Conservation (phyloP, 371 early-diverging fungal species). For the Haplosporangium sp. region DNA sequence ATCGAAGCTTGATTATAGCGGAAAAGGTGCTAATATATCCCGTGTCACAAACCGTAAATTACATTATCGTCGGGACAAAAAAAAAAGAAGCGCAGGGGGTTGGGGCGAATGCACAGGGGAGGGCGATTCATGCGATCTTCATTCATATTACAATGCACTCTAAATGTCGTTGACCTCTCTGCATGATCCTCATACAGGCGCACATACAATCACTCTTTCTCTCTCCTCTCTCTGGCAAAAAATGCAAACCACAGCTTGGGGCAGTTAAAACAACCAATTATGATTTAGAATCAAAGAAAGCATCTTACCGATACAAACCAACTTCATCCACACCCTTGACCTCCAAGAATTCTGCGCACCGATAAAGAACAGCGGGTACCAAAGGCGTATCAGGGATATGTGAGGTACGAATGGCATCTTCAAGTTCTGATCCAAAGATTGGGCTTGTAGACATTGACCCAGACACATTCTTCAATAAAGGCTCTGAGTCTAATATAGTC, state of each 20-base stretch:
- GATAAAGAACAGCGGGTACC: slow-evolving; percentile 50
- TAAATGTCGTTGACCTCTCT: slow-evolving; percentile 5
- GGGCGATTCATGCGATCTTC: slow-evolving; percentile 11
- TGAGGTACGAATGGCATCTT: slow-evolving; percentile 40
- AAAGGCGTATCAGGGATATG: slow-evolving; percentile 43
- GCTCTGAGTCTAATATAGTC: slow-evolving; percentile 40
- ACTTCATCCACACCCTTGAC: slow-evolving; percentile 50
- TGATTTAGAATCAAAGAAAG: neutral
- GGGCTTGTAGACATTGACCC: slow-evolving; percentile 9
- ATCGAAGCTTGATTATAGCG: neutral
- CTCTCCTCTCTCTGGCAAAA: neutral
- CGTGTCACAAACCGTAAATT: slow-evolving; percentile 29
- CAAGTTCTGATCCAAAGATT: slow-evolving; percentile 45
- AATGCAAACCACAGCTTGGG: neutral
- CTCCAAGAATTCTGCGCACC: slow-evolving; percentile 52
- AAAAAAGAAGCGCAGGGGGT: slow-evolving; percentile 1
- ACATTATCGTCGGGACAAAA: slow-evolving; percentile 12
- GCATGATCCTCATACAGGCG: slow-evolving; percentile 6
- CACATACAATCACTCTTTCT: neutral
- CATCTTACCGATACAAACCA: slow-evolving; percentile 53
- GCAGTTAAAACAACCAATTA: neutral
- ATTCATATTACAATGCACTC: slow-evolving; percentile 1
- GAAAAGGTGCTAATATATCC: neutral
- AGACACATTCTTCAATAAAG: slow-evolving; percentile 17
- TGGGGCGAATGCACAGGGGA: neutral